phyloP scores from a whole-genome alignment of 176 grass and related monocot species.

The Olyra latifolia region DNA sequence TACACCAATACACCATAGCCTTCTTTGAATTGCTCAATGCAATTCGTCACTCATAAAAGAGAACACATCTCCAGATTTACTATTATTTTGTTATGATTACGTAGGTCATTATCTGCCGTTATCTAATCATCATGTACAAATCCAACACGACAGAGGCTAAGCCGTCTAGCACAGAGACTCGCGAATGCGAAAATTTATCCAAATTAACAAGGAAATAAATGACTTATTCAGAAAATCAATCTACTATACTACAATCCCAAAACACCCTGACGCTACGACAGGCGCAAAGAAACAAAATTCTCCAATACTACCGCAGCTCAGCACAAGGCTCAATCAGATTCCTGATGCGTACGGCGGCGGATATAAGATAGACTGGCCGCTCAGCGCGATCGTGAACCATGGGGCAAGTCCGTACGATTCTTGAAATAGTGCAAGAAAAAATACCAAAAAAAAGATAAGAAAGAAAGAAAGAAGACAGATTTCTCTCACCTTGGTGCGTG shows the following conservation, averaged over 20 bases:
- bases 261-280: background rate
- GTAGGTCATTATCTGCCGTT: conserved; percentile 17
- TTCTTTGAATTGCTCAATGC: background rate
- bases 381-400: background rate
- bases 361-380: background rate
- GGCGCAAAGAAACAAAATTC: background rate
- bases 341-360: background rate
- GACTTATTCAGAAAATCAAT: background rate
- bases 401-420: background rate
- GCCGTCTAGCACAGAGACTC: background rate
- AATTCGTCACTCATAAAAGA: background rate
- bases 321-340: background rate
- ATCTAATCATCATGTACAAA: background rate
- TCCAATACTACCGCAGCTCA: background rate
- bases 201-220: background rate
- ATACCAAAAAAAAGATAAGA: background rate
- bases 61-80: background rate
- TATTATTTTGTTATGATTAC: conserved; percentile 30
- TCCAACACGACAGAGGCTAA: background rate
- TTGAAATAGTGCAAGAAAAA: background rate
- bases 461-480: background rate
- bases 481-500: background rate
- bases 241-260: background rate
- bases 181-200: background rate
- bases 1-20: background rate